Conservation (phyloP, 1,284 basidiomycete genomes). For the Sanghuangporus weigelae region DNA sequence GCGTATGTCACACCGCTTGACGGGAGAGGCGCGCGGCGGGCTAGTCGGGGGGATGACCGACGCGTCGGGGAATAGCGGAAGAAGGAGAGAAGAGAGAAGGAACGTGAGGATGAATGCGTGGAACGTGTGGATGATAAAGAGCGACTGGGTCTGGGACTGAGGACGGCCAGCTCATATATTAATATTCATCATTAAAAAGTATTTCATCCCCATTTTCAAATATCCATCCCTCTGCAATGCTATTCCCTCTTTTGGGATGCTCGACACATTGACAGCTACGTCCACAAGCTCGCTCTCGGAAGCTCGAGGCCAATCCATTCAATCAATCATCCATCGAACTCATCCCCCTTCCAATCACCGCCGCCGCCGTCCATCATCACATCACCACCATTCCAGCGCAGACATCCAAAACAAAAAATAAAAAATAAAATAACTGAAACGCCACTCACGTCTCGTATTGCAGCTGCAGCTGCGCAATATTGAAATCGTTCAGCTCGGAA, state of each 20-base stretch:
- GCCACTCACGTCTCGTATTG: slow-evolving; percentile 11
- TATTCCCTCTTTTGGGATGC: neutral
- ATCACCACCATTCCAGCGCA: neutral
- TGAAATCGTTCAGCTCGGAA: slow-evolving; percentile 11
- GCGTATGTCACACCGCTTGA: neutral
- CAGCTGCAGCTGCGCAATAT: slow-evolving; percentile 14
- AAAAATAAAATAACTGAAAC: neutral
- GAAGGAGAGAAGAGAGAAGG: neutral
- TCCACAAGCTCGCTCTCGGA: neutral
- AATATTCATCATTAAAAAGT: neutral
- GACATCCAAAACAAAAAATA: neutral
- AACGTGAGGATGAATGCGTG: neutral
- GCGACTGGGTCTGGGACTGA: neutral
- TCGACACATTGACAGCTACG: neutral
- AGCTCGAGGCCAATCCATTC: neutral
- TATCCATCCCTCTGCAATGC: neutral
- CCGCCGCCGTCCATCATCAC: neutral
- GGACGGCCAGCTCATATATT: neutral
- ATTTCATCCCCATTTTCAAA: neutral
- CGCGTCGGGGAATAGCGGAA: neutral
- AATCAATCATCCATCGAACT: neutral
- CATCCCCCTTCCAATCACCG: neutral
- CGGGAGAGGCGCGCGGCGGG: neutral
- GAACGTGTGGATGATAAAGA: neutral
- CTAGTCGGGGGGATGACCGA: neutral